phyloP scores from a whole-genome alignment of 305 asterid species.

The Fraxinus paxiana region DNA sequence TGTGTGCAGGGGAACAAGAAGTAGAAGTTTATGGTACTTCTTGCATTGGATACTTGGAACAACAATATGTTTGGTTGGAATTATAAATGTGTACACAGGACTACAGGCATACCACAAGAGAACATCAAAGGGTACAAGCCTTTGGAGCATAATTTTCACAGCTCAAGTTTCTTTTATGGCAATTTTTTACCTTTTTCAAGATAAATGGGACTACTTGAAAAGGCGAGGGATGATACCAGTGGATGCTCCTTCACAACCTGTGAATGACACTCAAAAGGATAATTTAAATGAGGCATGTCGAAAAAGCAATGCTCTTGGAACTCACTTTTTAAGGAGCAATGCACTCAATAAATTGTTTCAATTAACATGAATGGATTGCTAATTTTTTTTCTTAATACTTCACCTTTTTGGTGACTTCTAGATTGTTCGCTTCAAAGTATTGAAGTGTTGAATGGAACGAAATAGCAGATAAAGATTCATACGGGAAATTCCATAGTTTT shows the following conservation, averaged over 20 bases:
- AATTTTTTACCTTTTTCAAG: slow-evolving; percentile 66
- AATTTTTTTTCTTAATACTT: background rate
- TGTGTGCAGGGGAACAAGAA: slow-evolving; percentile 47
- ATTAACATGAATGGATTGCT: background rate
- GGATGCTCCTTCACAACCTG: slow-evolving; percentile 20
- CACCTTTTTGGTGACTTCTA: background rate
- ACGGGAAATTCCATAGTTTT: background rate
- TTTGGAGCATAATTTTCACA: slow-evolving; percentile 63
- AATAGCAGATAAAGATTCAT: background rate
- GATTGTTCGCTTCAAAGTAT: background rate
- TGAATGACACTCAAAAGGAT: slow-evolving; percentile 31
- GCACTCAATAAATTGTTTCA: slow-evolving; percentile 56
- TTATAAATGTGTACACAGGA: slow-evolving; percentile 60
- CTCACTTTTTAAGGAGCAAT: slow-evolving; percentile 53
- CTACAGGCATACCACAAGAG: slow-evolving; percentile 54
- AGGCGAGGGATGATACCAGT: slow-evolving; percentile 42
- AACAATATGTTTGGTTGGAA: slow-evolving; percentile 46
- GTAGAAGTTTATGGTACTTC: slow-evolving; percentile 58
- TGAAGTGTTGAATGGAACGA: background rate
- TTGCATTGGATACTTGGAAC: slow-evolving; percentile 77
- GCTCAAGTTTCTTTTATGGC: slow-evolving; percentile 68
- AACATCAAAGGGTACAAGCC: slow-evolving; percentile 47
- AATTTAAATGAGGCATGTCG: slow-evolving; percentile 34
- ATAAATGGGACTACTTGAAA: slow-evolving; percentile 66
- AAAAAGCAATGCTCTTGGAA: slow-evolving; percentile 67